Evolutionary conservation across 495 filamentous ascomycete species (phyloP).

Genomic region (Hyaloscypha bicolor): DNA sequence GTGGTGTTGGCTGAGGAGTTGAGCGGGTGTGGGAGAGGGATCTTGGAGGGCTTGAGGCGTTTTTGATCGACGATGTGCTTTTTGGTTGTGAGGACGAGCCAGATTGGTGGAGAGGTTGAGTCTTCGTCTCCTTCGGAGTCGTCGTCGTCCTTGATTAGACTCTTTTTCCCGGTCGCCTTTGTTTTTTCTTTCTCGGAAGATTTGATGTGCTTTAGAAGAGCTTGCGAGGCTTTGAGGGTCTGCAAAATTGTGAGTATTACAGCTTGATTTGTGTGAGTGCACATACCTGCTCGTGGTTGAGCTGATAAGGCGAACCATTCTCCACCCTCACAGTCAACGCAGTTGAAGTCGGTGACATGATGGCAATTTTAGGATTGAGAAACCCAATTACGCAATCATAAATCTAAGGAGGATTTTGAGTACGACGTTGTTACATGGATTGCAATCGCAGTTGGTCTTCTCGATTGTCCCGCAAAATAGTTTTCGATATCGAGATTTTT

Average conservation of each 20-base stretch:
- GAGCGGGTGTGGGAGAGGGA: slow-evolving; percentile 68
- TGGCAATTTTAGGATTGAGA: not conserved
- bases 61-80: slow-evolving; percentile 77
- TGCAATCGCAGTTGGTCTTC: not conserved
- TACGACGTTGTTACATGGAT: slow-evolving; percentile 1
- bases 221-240: slow-evolving; percentile 71
- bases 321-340: slow-evolving; percentile 53
- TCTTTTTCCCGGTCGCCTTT: slow-evolving; percentile 62
- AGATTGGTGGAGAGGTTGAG: slow-evolving; percentile 55
- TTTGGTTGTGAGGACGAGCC: slow-evolving; percentile 88
- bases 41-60: slow-evolving; percentile 71
- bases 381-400: not conserved
- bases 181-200: slow-evolving; percentile 59
- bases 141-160: slow-evolving; percentile 66
- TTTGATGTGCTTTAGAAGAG: slow-evolving; percentile 80
- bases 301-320: slow-evolving; percentile 32
- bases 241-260: slow-evolving; percentile 13
- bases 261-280: not conserved
- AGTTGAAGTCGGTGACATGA: slow-evolving; percentile 43
- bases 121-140: slow-evolving; percentile 50
- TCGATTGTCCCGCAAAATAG: slow-evolving; percentile 19
- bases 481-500: slow-evolving; percentile 16
- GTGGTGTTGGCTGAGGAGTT: slow-evolving; percentile 61
- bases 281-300: slow-evolving; percentile 49
- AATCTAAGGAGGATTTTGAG: not conserved